Conservation (phyloP, 2,329 filamentous ascomycete species). For the Mariannaea elegans region DNA sequence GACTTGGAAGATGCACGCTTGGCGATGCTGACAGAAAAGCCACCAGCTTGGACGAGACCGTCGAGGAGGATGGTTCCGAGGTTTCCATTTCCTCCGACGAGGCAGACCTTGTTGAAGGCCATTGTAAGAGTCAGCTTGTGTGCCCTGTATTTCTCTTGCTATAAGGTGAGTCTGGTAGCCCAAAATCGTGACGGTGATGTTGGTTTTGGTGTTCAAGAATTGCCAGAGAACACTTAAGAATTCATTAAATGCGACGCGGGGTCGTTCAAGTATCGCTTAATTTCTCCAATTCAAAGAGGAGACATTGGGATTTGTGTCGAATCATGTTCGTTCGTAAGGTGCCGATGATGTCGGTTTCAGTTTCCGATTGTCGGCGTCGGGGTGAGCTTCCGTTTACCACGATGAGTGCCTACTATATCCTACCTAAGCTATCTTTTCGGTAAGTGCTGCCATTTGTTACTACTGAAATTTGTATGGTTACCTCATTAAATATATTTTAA, state of each 20-base stretch:
- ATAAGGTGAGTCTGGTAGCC: background rate
- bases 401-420: too few relatives aligned
- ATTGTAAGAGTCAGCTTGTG: conserved; percentile 23
- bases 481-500: too few relatives aligned
- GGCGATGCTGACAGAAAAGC: conserved; percentile 63
- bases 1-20: conserved; percentile 54
- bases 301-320: background rate
- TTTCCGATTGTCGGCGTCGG: conserved; percentile 16
- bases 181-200: background rate
- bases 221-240: background rate
- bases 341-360: conserved; percentile 11
- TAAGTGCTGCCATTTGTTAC: too few relatives aligned
- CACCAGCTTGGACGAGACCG: conserved; percentile 46
- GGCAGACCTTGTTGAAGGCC: conserved; percentile 44
- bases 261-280: background rate
- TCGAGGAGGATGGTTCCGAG: conserved; percentile 51
- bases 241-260: conserved; percentile 6
- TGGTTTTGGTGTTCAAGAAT: background rate
- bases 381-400: conserved; percentile 16
- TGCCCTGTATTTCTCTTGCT: too few relatives aligned
- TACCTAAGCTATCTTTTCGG: too few relatives aligned
- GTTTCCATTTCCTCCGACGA: conserved; percentile 50
- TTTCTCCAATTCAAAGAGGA: background rate
- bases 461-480: too few relatives aligned
- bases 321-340: background rate